Base-by-base conservation (phyloP, 2,329 filamentous ascomycete species). In the Blastomyces parvus region DNA sequence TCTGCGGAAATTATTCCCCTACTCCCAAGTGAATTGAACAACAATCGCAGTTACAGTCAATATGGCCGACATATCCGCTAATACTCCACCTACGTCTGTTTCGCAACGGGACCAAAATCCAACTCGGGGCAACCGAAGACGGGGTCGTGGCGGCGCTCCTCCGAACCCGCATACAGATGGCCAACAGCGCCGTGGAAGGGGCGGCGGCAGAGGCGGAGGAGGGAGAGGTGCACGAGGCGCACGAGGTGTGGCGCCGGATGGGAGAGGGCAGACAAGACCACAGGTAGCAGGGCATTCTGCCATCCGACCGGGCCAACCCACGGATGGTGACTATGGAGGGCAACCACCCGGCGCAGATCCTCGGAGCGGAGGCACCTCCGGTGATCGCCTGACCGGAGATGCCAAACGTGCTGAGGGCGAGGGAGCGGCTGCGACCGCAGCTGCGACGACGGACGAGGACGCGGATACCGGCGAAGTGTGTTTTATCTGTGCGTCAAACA, bases 401-500 rank as follows among this genome's bases (percentile, higher is more conserved):
- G 78, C 78, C 76, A 72, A 68, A 62, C 69, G 70, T 67, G 69
- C 69, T 62, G 71, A 72, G 69, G 72, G 69, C 62, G 73, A 74
- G 55, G 64, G 60, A 59, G 67, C 68, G 59, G 67, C 63, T 62
- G 67, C 66, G 33, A 60, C 53, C 14, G 42, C 46, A 30, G 38
- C 44, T 3, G 62, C 40, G 11, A 48, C 33, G 42, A 67, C 68
- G 19, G 74, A 76, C 2, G 84, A 84, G 58, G 84, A 83, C 36
- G 83, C 82, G 30, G 80, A 80, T 38, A 88, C 91, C 63, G 87
- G 82, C 33, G 91, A 97, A 66, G 84, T 97, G 65, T 99, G 94
- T 84, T 97, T 97, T 77, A 99, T 99, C 72, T 99, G 94, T 77
- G 93, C 94, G 63, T 96, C 92, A 67, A 85, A 88, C 1, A 88